A percentile compares a stretch with the other conserved stretches of the same genome.
Evolutionary conservation across 345 rosid genomes (phyloP).

Genomic region (Euphorbia lathyris): DNA sequence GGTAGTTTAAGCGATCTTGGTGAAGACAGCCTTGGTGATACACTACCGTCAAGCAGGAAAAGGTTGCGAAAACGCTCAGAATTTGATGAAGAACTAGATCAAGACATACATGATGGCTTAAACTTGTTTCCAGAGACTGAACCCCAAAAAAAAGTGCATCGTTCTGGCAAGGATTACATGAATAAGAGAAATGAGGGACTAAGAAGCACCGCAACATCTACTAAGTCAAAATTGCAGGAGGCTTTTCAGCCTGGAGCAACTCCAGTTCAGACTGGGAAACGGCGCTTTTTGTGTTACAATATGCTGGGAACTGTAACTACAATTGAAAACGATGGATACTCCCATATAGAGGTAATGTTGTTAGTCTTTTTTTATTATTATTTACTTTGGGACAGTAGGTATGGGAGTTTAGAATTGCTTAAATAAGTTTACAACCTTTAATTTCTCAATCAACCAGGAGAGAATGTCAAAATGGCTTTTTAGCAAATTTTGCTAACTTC

Average conservation of each 20-base stretch:
- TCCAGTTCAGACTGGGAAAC: constrained; percentile 64
- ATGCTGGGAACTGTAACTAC: constrained; percentile 91
- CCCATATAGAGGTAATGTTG: constrained; percentile 76
- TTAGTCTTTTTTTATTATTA: background rate
- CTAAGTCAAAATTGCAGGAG: constrained; percentile 68
- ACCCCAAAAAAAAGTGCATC: constrained; percentile 35
- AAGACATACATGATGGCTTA: constrained; percentile 42
- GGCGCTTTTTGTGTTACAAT: constrained; percentile 87
- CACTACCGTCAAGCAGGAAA: constrained; percentile 60
- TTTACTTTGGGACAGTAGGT: background rate
- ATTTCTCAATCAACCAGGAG: background rate
- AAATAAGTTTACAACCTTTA: background rate
- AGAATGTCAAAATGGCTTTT: background rate
- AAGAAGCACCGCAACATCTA: constrained; percentile 31
- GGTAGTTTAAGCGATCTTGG: constrained; percentile 67
- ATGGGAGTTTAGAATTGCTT: background rate
- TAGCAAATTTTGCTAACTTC: constrained; percentile 11
- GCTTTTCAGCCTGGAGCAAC: constrained; percentile 95
- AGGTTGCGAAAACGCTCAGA: constrained; percentile 54
- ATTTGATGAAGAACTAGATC: constrained; percentile 43
- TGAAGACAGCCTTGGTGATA: constrained; percentile 58
- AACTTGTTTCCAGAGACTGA: constrained; percentile 39
- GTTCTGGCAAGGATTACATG: constrained; percentile 36
- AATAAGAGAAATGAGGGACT: constrained; percentile 37
- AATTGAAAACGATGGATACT: constrained; percentile 81